Evolutionary conservation across 257 asterid species (phyloP), one percentile per base, ranked within the genome.

Genomic region (Ajuga chamaepitys): DNA sequence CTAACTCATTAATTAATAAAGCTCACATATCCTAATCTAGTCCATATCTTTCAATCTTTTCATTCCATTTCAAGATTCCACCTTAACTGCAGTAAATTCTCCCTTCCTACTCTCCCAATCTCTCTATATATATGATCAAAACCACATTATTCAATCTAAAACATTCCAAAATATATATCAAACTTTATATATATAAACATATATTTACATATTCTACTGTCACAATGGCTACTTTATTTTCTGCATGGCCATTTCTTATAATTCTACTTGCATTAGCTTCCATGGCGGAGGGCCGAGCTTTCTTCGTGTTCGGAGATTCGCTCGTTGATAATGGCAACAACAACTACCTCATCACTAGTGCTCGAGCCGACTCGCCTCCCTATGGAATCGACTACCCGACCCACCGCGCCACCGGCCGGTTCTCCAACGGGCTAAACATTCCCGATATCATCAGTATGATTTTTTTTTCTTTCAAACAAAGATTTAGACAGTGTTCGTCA

Each of bases 301-400:
- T 92, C 65, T 92, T 92, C 37, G 90, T 91, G 16, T 91, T 91
- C 11, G 98, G 98, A 0, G 98, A 91, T 67, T 91, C 98, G 0
- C 81, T 91, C 0, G 98, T 91, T 3, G 98, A 91, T 68, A 88
- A 69, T 44, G 98, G 98, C 78, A 91, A 91, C 76, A 91, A 91
- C 76, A 89, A 91, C 70, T 91, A 81, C 72, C 73, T 91, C 17
- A 0, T 72, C 20, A 91, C 98, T 0, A 83, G 70, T 11, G 97
- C 97, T 3, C 81, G 97, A 7, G 98, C 98, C 17, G 95, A 91
- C 51, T 45, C 92, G 3, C 96, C 90, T 1, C 97, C 96, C 9
- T 88, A 91, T 21, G 98, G 98, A 65, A 81, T 91, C 44, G 98
- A 91, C 74, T 88, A 70, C 14, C 97, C 98, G 0, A 69, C 80